Conservation (phyloP, 371 early-diverging fungal species). For the Mortierella sp. region DNA sequence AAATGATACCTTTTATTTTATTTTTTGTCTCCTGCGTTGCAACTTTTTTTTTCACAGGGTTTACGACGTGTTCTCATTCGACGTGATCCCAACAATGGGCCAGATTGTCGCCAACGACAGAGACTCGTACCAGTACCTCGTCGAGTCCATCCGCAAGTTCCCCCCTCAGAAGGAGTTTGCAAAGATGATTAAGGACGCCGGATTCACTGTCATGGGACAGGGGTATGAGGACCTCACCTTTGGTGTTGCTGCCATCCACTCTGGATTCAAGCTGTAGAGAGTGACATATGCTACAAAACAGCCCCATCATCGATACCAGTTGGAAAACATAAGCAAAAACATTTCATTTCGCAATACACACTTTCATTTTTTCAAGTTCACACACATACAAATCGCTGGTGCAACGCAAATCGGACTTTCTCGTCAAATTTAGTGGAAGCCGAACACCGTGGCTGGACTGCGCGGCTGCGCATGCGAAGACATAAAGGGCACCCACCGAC, state of each 20-base stretch:
- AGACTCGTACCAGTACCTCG: conserved; percentile 96
- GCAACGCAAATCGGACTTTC: background rate
- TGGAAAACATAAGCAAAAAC: background rate
- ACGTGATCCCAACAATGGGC: conserved; percentile 94
- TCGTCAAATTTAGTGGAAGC: no score
- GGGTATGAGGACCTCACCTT: conserved; percentile 96
- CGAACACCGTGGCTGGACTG: no score
- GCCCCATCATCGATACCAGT: conserved; percentile 7
- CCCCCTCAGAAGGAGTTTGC: conserved; percentile 94
- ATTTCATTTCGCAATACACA: background rate
- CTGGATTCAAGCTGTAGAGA: conserved; percentile 86
- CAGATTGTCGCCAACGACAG: conserved; percentile 92
- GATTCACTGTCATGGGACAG: conserved; percentile 90
- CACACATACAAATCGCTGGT: background rate
- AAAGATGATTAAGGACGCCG: conserved; percentile 89
- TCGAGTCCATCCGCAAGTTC: conserved; percentile 97
- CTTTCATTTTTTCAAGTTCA: background rate
- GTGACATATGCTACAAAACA: background rate
- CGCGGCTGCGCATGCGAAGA: no score
- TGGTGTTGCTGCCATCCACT: conserved; percentile 97
- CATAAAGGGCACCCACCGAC: background rate
- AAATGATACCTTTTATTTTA: background rate
- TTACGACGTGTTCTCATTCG: conserved; percentile 95
- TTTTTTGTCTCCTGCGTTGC: background rate
- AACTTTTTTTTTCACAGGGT: conserved; percentile 58